Evolutionary conservation across 164 flowering plant species (phyloP), one percentile per base, ranked within the genome.

Genomic region (Aristolochia californica): DNA sequence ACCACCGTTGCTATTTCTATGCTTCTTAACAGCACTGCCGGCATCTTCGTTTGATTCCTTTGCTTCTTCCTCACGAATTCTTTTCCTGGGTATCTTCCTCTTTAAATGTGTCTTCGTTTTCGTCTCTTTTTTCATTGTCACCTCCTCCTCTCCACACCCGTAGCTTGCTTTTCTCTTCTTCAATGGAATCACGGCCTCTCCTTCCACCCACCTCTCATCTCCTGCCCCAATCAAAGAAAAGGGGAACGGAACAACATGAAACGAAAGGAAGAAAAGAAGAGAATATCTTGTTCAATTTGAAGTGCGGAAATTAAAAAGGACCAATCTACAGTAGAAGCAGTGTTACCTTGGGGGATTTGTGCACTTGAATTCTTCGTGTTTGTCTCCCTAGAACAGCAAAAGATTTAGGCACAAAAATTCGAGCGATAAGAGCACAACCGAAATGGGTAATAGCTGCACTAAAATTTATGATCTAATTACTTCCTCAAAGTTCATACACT

Each of bases 131-230:
- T 5, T 30, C 20, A 16, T 28, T 13, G 13, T 63, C 45, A 43
- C 48, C 24, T 61, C 45, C 5, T 45, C 51, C 34, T 53, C 66
- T 49, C 61, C 62, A 9, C 25, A 21, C 49, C 48, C 60, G 26
- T 63, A 64, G 57, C 72, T 68, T 57, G 68, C 75, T 62, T 68
- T 74, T 61, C 85, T 74, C 71, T 80, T 86, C 83, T 80, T 86
- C 53, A 73, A 44, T 48, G 84, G 81, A 54, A 75, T 62, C 22
- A 59, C 67, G 53, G 43, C 69, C 50, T 76, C 81, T 51, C 66
- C 79, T 47, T 71, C 75, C 30, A 68, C 48, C 79, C 81, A 75
- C 34, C 66, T 67, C 69, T 45, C 66, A 58, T 9, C 66, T 58
- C 38, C 43, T 58, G 18, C 34, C 16, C 7, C 57, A n/a, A 34